phyloP scores from a whole-genome alignment of 78 protist genomes.

The Acrasis kona region DNA sequence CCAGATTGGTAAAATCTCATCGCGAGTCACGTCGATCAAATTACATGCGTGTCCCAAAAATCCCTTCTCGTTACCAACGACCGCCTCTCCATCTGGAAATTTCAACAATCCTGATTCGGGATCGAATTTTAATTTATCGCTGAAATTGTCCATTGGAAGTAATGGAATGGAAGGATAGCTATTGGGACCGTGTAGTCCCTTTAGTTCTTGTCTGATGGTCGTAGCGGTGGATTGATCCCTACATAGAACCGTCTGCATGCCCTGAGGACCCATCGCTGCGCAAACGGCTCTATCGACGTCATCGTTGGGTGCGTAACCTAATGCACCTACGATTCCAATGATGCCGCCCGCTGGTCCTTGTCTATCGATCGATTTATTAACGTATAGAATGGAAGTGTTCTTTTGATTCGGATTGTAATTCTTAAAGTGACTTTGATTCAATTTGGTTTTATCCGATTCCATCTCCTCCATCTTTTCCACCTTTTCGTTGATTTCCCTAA shows the following conservation, averaged over 20 bases:
- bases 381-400: neutral
- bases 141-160: conserved; percentile 16
- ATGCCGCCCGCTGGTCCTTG: neutral
- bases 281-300: neutral
- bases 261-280: neutral
- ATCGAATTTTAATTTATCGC: neutral
- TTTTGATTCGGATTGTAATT: neutral
- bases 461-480: neutral
- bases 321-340: conserved; percentile 12
- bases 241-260: conserved; percentile 15
- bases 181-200: too few species aligned
- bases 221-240: neutral
- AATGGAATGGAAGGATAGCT: neutral
- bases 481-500: neutral
- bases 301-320: conserved; percentile 11
- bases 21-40: neutral
- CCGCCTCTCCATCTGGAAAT: too few species aligned
- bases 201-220: neutral
- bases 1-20: too few species aligned
- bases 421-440: neutral
- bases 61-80: neutral
- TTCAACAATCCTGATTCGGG: neutral
- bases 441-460: neutral
- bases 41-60: conserved; percentile 11
- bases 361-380: conserved; percentile 5